These are phyloP conservation scores for Phaeosphaeria sp. DNA, from an alignment of 2,329 filamentous ascomycete species.

Conservation along the genomic window DNA sequence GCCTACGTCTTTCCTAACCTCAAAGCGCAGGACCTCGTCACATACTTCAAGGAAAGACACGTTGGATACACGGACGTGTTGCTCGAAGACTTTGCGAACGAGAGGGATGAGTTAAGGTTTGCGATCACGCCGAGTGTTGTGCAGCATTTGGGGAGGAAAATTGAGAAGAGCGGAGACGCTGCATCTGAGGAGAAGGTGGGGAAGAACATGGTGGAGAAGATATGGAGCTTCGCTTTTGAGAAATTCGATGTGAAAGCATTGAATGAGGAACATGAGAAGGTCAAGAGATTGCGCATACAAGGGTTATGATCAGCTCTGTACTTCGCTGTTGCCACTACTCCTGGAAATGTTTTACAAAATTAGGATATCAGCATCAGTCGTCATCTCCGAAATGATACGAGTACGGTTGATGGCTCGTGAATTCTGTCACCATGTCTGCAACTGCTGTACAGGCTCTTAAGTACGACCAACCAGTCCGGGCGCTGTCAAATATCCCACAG, in stretches of 20 bases:
- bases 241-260: slow-evolving; percentile 33
- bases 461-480: too few relatives aligned
- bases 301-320: not conserved
- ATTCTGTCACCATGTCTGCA: too few relatives aligned
- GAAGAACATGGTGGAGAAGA: slow-evolving; percentile 42
- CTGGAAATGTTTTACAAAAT: not conserved
- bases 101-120: slow-evolving; percentile 48
- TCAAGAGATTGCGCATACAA: slow-evolving; percentile 6
- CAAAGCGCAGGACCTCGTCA: slow-evolving; percentile 32
- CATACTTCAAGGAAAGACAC: slow-evolving; percentile 41
- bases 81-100: slow-evolving; percentile 52
- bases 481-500: too few relatives aligned
- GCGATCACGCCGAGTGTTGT: slow-evolving; percentile 52
- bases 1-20: slow-evolving; percentile 52
- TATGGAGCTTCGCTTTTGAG: slow-evolving; percentile 52
- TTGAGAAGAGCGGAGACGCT: slow-evolving; percentile 35
- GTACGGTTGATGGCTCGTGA: too few relatives aligned
- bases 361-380: not conserved
- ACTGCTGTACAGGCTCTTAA: too few relatives aligned
- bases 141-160: slow-evolving; percentile 54
- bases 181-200: slow-evolving; percentile 5
- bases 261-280: slow-evolving; percentile 35
- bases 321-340: not conserved
- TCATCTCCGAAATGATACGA: not conserved
- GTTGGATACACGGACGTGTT: slow-evolving; percentile 50